Evolutionary conservation across 352 stramenopile species (phyloP).

Genomic region (Pythium diclinum): DNA sequence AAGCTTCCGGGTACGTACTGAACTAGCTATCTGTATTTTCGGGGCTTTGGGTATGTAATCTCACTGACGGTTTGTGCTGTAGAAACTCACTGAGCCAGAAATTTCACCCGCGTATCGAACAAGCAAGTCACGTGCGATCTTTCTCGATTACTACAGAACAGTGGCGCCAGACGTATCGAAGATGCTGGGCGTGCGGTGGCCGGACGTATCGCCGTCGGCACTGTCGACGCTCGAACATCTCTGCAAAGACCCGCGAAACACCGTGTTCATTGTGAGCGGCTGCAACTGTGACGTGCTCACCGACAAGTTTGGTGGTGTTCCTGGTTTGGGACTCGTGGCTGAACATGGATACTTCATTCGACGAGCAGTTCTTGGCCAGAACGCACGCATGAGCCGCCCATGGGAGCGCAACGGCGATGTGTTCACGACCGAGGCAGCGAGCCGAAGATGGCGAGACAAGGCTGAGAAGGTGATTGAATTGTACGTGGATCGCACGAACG

Average conservation of each 20-base stretch:
- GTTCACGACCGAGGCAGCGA: conserved; percentile 49
- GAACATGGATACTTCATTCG: conserved; percentile 98
- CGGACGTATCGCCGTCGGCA: conserved; percentile 65
- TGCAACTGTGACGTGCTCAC: conserved; percentile 95
- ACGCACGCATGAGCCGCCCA: conserved; percentile 56
- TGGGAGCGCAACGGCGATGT: conserved; percentile 71
- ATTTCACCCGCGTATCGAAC: conserved; percentile 59
- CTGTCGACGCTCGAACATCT: conserved; percentile 89
- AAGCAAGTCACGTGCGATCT: conserved; percentile 89
- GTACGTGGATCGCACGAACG: conserved; percentile 97
- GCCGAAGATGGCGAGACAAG: conserved; percentile 92
- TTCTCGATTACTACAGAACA: conserved; percentile 98
- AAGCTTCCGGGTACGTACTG: conserved; percentile 82
- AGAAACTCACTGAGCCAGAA: conserved; percentile 75
- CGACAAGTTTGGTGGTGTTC: conserved; percentile 92
- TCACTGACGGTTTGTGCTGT: not conserved
- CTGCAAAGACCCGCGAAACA: conserved; percentile 93
- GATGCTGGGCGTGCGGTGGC: conserved; percentile 75
- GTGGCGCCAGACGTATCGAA: conserved; percentile 90
- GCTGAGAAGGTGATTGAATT: conserved; percentile 96
- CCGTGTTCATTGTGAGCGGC: conserved; percentile 97
- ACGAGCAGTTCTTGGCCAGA: conserved; percentile 53
- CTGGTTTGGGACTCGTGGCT: conserved; percentile 94
- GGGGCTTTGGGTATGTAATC: not conserved
- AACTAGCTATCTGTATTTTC: not conserved